Conservation (phyloP, 768 basidiomycete species). For the Pleurotus sapidus region DNA sequence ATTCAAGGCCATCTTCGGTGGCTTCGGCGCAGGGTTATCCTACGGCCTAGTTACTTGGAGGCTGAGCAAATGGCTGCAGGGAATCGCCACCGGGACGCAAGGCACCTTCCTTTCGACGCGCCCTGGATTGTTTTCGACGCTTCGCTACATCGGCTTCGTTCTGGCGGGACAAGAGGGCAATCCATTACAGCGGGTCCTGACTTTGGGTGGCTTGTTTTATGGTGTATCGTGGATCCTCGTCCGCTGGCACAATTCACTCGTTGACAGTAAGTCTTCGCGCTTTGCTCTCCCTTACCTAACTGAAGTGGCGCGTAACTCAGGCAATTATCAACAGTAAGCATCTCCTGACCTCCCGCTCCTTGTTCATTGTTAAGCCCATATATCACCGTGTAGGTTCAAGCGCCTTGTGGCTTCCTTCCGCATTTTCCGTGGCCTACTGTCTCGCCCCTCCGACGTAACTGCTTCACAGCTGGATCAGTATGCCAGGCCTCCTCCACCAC, state of each 20-base stretch:
- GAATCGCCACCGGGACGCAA: slow-evolving; percentile 9
- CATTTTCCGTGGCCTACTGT: slow-evolving; percentile 31
- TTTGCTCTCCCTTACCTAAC: neutral
- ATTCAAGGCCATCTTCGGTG: slow-evolving; percentile 64
- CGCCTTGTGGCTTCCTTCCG: slow-evolving; percentile 35
- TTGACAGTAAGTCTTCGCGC: slow-evolving; percentile 25
- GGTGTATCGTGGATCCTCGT: slow-evolving; percentile 31
- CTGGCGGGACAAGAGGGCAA: slow-evolving; percentile 10
- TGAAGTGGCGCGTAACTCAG: slow-evolving; percentile 12
- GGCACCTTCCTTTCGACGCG: neutral
- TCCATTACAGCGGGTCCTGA: slow-evolving; percentile 14
- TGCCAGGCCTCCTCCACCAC: slow-evolving; percentile 35
- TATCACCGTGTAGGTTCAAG: slow-evolving; percentile 22
- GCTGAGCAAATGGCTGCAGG: neutral
- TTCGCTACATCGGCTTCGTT: neutral
- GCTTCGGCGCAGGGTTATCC: slow-evolving; percentile 34
- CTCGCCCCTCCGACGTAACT: slow-evolving; percentile 16
- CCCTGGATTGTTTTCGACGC: neutral
- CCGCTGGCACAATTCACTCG: slow-evolving; percentile 44
- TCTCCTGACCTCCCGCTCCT: neutral
- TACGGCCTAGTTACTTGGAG: slow-evolving; percentile 1
- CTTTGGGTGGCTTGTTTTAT: slow-evolving; percentile 12
- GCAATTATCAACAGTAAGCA: slow-evolving; percentile 31
- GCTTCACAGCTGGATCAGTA: slow-evolving; percentile 28
- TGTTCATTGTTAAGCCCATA: neutral